Evolutionary conservation across 441 rosid species (phyloP), one percentile per base, ranked within the genome.

Genomic region (Gossypium schwendimanii): DNA sequence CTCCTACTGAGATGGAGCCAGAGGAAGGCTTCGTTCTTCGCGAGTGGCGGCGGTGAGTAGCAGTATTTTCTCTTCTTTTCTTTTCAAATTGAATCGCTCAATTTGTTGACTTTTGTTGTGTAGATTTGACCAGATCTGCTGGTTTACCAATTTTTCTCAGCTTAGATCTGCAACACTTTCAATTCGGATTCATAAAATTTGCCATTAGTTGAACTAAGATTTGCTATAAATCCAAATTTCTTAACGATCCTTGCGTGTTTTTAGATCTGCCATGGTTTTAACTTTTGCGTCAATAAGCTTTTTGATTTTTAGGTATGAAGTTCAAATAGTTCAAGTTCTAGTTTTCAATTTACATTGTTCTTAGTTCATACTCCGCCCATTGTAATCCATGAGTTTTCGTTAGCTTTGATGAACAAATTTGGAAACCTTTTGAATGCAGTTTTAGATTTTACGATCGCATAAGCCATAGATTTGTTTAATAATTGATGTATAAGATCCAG

Each of bases 11-110:
- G 74, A 82, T 88, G 90, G 82, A 62, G 75, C 77, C 86, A 4
- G 96, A 88, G 75, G 89, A 87, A 78, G 91, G 93, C 18, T 76
- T 55, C 41, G 89, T 86, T 50, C 85, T 90, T 54, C 90, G 90
- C 33, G 93, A 88, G 79, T 90, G 96, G 96, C 88, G 96, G 41
- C 89, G 90, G 93, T 90, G 57, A 84, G 91, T 69, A 15, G 44
- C 10, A 23, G 39, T 14, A 6, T 6, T 36, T 36, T 36, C 41
- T 36, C 41, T 23, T 12, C 3, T 53, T 53, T 23, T 65, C 24
- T 7, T 14, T 20, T 55, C 47, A n/a, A 15, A 28, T 18, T 72
- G 23, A 65, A 68, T 31, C 20, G 53, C 62, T 71, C 39, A 14
- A 44, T 73, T 41, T 69, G 63, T 14, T 53, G 53, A 31, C 41